A percentile compares a stretch with the other conserved stretches of the same genome.
phyloP scores from a whole-genome alignment of 495 filamentous ascomycete species.

The Beverwykella pulmonaria region DNA sequence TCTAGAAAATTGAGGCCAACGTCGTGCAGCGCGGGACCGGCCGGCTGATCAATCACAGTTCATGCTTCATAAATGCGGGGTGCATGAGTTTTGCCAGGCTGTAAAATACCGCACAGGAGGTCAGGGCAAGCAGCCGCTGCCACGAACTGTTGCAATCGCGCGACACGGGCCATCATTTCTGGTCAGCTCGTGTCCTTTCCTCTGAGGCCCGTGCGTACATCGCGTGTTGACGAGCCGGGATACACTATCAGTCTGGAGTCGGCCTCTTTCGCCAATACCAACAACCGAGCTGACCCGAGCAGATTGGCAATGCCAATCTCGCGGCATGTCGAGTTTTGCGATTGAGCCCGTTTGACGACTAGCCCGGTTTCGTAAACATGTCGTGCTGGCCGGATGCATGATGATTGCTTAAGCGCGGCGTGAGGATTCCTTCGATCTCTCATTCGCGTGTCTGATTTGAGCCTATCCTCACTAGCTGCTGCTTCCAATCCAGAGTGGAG shows the following conservation, averaged over 20 bases:
- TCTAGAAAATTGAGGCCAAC: slow-evolving; percentile 14
- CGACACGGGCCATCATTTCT: neutral
- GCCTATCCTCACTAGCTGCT: neutral
- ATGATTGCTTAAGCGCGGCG: neutral
- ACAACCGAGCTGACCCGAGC: slow-evolving; percentile 20
- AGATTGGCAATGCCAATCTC: neutral
- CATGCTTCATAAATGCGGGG: slow-evolving; percentile 26
- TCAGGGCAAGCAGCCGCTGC: neutral
- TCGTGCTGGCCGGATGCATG: neutral
- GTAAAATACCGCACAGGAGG: slow-evolving; percentile 18
- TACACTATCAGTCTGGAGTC: neutral
- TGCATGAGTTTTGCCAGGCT: slow-evolving; percentile 26
- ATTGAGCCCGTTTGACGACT: neutral
- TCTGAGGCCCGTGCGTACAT: slow-evolving; percentile 1
- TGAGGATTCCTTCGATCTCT: neutral
- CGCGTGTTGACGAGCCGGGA: neutral
- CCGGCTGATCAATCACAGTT: slow-evolving; percentile 30
- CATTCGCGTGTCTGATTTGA: neutral
- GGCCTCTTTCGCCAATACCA: slow-evolving; percentile 14
- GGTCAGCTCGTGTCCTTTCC: neutral
- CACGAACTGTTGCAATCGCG: slow-evolving; percentile 16
- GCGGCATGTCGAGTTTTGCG: neutral
- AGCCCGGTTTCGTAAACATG: neutral
- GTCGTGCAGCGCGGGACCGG: slow-evolving; percentile 22
- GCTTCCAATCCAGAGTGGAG: neutral